Conservation (phyloP, 2,329 filamentous ascomycete species). For the Ceratocystis smalleyi region DNA sequence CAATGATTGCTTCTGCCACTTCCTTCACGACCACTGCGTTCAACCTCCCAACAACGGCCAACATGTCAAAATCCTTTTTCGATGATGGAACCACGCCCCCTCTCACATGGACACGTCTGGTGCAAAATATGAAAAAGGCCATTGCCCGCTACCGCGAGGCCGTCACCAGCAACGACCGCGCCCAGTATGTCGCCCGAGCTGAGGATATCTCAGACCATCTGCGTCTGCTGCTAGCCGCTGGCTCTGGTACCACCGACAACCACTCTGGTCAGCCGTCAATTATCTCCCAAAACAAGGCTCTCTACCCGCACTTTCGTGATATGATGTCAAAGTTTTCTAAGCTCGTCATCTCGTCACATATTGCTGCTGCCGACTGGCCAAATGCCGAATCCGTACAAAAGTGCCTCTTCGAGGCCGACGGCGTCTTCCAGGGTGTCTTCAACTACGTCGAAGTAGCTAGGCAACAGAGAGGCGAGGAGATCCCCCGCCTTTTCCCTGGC, state of each 20-base stretch:
- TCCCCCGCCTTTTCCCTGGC: constrained; percentile 80
- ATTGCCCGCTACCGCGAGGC: constrained; percentile 82
- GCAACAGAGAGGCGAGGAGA: constrained; percentile 83
- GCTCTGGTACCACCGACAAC: constrained; percentile 94
- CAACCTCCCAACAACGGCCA: constrained; percentile 41
- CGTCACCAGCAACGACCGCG: constrained; percentile 66
- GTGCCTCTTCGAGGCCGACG: constrained; percentile 92
- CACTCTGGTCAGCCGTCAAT: constrained; percentile 98
- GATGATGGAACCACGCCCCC: constrained; percentile 70
- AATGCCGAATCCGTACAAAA: constrained; percentile 88
- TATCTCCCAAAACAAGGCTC: constrained; percentile 90
- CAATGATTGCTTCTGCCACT: constrained; percentile 43
- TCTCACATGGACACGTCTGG: constrained; percentile 75
- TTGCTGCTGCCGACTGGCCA: constrained; percentile 90
- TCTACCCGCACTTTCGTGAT: constrained; percentile 93
- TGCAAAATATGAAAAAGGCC: constrained; percentile 83
- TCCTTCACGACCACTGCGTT: constrained; percentile 46
- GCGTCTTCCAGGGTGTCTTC: constrained; percentile 82
- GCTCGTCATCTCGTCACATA: constrained; percentile 90
- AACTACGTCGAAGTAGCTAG: constrained; percentile 92
- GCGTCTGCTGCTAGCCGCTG: constrained; percentile 80
- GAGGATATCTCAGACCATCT: constrained; percentile 97
- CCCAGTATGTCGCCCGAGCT: constrained; percentile 84
- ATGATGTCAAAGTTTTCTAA: constrained; percentile 99
- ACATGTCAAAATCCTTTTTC: constrained; percentile 69